phyloP scores from a whole-genome alignment of 352 stramenopile genomes.

The Plasmopara halstedii region DNA sequence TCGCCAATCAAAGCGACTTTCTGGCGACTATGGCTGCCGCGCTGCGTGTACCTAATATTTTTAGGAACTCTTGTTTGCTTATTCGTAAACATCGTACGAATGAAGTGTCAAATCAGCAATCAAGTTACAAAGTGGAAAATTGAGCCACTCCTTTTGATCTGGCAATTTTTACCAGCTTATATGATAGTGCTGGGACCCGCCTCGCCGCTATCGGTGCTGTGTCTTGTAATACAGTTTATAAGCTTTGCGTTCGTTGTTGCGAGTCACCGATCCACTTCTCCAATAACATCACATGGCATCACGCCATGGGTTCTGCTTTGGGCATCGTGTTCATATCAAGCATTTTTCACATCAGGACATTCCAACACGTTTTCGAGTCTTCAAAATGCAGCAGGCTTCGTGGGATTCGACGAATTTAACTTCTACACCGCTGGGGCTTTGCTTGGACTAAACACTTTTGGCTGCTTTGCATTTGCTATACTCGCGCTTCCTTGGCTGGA shows the following conservation, averaged over 20 bases:
- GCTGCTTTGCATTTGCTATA: slow-evolving; percentile 45
- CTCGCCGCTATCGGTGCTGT: slow-evolving; percentile 48
- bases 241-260: slow-evolving; percentile 36
- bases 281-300: slow-evolving; percentile 1
- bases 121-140: background rate
- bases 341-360: slow-evolving; percentile 86
- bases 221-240: slow-evolving; percentile 30
- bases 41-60: slow-evolving; percentile 40
- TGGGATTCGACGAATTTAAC: slow-evolving; percentile 83
- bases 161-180: slow-evolving; percentile 38
- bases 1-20: slow-evolving; percentile 29
- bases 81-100: slow-evolving; percentile 5
- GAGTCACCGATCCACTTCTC: slow-evolving; percentile 5
- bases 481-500: slow-evolving; percentile 30
- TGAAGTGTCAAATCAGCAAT: background rate
- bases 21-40: slow-evolving; percentile 51
- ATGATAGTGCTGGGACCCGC: slow-evolving; percentile 60
- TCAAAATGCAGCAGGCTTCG: slow-evolving; percentile 85
- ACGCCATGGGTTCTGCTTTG: slow-evolving; percentile 48
- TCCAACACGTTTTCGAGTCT: slow-evolving; percentile 87
- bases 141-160: slow-evolving; percentile 28
- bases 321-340: slow-evolving; percentile 51
- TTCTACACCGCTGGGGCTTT: slow-evolving; percentile 68
- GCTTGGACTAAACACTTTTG: slow-evolving; percentile 86
- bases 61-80: slow-evolving; percentile 12